Conservation (phyloP, 2,329 filamentous ascomycete species). For the Aspergillus sp. region DNA sequence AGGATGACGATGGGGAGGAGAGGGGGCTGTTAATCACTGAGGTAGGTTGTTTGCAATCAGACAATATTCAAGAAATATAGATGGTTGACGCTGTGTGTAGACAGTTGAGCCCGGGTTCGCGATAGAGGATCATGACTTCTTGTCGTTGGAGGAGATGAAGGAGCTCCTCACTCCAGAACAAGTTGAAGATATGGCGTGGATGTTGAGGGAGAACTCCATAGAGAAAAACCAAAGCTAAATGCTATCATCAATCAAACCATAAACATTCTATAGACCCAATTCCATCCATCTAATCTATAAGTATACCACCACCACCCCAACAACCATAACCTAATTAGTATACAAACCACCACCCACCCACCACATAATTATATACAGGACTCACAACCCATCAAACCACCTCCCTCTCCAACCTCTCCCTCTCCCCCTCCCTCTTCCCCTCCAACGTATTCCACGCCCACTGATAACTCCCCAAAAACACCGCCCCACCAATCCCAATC, state of each 20-base stretch:
- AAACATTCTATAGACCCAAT: too few species aligned
- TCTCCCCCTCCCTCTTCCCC: conserved; percentile 30
- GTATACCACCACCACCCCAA: background rate
- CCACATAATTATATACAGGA: conserved; percentile 14
- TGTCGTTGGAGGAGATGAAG: conserved; percentile 53
- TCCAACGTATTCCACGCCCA: conserved; percentile 77
- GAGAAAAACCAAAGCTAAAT: too few species aligned
- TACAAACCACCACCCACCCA: too few species aligned
- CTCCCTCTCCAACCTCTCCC: conserved; percentile 1
- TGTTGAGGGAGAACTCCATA: conserved; percentile 19
- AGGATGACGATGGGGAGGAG: conserved; percentile 30
- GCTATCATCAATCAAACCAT: too few species aligned
- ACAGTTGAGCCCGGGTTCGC: conserved; percentile 70
- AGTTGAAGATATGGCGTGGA: conserved; percentile 49
- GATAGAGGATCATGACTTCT: conserved; percentile 67
- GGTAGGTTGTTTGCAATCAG: conserved; percentile 30
- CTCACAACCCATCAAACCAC: background rate
- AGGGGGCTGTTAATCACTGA: conserved; percentile 65
- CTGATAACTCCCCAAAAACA: conserved; percentile 93
- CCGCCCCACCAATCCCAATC: conserved; percentile 92
- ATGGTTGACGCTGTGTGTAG: conserved; percentile 22
- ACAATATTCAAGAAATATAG: background rate
- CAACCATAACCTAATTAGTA: conserved; percentile 7
- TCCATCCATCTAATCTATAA: too few species aligned
- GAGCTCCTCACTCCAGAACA: conserved; percentile 56